A percentile compares a stretch with the other conserved stretches of the same genome.
These are phyloP conservation scores for Carex cristatella DNA, from an alignment of 176 grass and related monocot genomes.

Conservation along the genomic window DNA sequence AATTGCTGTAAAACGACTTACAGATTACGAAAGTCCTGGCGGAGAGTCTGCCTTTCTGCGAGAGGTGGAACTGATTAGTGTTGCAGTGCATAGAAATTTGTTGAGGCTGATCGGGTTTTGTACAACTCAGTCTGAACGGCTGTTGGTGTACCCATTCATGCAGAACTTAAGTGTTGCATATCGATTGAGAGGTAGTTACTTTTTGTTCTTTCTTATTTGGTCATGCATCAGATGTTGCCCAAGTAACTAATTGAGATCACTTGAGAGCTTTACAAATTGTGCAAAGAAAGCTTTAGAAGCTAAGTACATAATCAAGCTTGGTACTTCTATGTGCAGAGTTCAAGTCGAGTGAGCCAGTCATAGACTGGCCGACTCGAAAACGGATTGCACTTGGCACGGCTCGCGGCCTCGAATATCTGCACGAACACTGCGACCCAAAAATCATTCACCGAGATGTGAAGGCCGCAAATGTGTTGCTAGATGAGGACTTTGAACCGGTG, in stretches of 20 bases:
- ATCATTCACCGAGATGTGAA: conserved; percentile 98
- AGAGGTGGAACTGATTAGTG: conserved; percentile 97
- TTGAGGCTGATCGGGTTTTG: conserved; percentile 94
- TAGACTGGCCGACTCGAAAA: conserved; percentile 85
- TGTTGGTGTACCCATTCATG: conserved; percentile 98
- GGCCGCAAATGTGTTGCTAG: conserved; percentile 92
- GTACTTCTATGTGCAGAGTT: conserved; percentile 53
- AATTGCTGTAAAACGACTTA: conserved; percentile 95
- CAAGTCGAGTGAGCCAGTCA: conserved; percentile 68
- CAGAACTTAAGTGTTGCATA: conserved; percentile 95
- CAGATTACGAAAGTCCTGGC: conserved; percentile 85
- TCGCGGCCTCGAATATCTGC: conserved; percentile 85
- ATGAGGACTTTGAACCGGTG: conserved; percentile 82
- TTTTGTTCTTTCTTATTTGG: conserved; percentile 16
- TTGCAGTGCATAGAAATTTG: conserved; percentile 96
- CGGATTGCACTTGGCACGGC: conserved; percentile 88
- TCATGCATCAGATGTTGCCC: conserved; percentile 29
- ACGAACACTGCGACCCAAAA: conserved; percentile 96
- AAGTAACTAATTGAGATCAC: not conserved
- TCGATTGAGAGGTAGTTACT: conserved; percentile 71
- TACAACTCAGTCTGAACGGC: conserved; percentile 86
- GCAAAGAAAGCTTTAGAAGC: not conserved
- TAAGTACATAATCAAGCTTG: conserved; percentile 8
- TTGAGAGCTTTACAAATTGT: not conserved
- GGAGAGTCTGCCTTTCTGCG: conserved; percentile 94